phyloP scores from a whole-genome alignment of 1,139 yeast species.

The Sugiyamaella pinicola region DNA sequence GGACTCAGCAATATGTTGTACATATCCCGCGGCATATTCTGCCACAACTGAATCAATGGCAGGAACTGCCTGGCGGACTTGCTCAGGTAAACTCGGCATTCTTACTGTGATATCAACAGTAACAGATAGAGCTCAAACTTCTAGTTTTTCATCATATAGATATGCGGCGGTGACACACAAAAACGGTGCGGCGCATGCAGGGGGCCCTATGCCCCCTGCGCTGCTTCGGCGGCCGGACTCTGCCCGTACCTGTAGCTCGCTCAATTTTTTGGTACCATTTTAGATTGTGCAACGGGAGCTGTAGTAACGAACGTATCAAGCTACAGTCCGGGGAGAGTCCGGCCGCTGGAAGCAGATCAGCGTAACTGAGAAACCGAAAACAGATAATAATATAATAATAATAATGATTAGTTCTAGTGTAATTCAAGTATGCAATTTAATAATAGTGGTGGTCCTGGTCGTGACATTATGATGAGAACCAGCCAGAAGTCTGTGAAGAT shows the following conservation, averaged over 20 bases:
- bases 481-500: constrained; percentile 13
- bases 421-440: constrained; percentile 1
- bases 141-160: constrained; percentile 9
- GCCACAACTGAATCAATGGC: constrained; percentile 86
- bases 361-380: not conserved
- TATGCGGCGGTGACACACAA: not conserved
- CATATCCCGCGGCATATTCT: constrained; percentile 88
- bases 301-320: no score
- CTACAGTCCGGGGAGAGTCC: no score
- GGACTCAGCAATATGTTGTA: constrained; percentile 70
- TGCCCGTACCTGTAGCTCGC: no score
- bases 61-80: constrained; percentile 88
- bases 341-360: no score
- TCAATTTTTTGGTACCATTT: no score
- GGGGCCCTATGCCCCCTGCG: no score
- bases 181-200: not conserved
- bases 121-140: not conserved
- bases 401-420: not conserved
- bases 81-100: constrained; percentile 29
- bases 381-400: no score
- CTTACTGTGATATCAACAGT: not conserved
- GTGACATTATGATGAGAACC: constrained; percentile 6
- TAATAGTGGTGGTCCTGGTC: not conserved
- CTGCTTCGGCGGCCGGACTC: no score
- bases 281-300: no score